Evolutionary conservation across 1,139 yeast genomes (phyloP).

Genomic region (Scheffersomyces illinoinensis): DNA sequence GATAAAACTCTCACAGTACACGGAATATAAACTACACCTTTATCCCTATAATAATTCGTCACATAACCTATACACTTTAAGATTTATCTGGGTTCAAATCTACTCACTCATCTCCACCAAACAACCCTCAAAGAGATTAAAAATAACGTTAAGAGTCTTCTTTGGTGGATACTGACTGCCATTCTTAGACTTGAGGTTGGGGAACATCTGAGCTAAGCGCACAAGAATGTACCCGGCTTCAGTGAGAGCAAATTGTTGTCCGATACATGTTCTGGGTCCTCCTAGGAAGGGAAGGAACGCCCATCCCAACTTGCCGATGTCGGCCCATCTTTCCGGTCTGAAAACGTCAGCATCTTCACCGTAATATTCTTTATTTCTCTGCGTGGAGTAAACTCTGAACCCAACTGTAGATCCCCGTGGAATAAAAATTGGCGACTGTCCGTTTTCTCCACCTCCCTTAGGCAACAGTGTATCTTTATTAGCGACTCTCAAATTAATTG

Average conservation of each 20-base stretch:
- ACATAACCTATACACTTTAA: not conserved
- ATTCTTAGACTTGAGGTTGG: constrained; percentile 23
- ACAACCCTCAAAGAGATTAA: constrained; percentile 26
- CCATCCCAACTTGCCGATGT: constrained; percentile 29
- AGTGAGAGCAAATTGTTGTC: constrained; percentile 43
- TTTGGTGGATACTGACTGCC: constrained; percentile 24
- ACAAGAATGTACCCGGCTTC: constrained; percentile 32
- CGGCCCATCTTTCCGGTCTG: constrained; percentile 5
- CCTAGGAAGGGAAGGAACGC: constrained; percentile 40
- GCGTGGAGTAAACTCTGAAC: constrained; percentile 1
- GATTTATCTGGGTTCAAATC: not conserved
- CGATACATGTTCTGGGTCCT: constrained; percentile 39
- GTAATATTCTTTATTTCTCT: not conserved
- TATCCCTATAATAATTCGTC: not conserved
- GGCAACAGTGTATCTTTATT: constrained; percentile 8
- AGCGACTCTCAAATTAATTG: constrained; percentile 6
- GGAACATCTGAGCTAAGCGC: constrained; percentile 26
- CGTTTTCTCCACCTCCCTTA: constrained; percentile 9
- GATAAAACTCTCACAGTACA: not conserved
- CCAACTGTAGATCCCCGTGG: constrained; percentile 5
- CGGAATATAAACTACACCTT: not conserved
- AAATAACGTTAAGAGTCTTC: constrained; percentile 28
- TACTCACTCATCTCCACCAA: constrained; percentile 4
- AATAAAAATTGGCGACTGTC: constrained; percentile 4
- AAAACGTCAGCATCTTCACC: constrained; percentile 7